phyloP scores from a whole-genome alignment of 2,329 filamentous ascomycete species.

The Chrysoporthe deuterocubensis region DNA sequence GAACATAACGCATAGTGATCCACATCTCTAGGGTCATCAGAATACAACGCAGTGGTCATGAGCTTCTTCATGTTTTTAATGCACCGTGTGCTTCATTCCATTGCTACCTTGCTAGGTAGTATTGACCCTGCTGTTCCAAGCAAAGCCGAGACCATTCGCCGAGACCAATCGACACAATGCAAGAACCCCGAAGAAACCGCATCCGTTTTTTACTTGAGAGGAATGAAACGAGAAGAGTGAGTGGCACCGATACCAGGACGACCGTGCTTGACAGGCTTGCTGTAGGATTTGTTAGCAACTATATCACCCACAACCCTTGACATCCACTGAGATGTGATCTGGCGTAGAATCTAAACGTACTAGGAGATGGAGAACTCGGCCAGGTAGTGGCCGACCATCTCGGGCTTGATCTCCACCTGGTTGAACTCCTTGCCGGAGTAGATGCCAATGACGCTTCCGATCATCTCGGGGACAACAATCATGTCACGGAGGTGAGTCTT shows the following conservation, averaged over 20 bases:
- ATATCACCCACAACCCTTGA: background rate
- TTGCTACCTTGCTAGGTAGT: slow-evolving; percentile 51
- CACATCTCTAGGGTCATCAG: slow-evolving; percentile 1
- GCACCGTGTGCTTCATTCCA: slow-evolving; percentile 43
- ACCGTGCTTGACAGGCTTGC: slow-evolving; percentile 99
- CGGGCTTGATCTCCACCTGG: slow-evolving; percentile 99
- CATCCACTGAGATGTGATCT: background rate
- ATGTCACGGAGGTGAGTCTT: slow-evolving; percentile 99
- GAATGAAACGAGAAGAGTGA: slow-evolving; percentile 99
- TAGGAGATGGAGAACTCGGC: slow-evolving; percentile 99
- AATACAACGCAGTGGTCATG: slow-evolving; percentile 29
- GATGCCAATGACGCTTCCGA: slow-evolving; percentile 96
- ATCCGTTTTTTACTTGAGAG: slow-evolving; percentile 83
- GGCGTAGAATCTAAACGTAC: slow-evolving; percentile 60
- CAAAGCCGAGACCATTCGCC: slow-evolving; percentile 63
- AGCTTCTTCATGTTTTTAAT: slow-evolving; percentile 15
- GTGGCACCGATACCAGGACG: slow-evolving; percentile 99
- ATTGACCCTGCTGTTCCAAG: slow-evolving; percentile 47
- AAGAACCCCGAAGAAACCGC: slow-evolving; percentile 34
- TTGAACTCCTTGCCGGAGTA: slow-evolving; percentile 99
- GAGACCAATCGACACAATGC: slow-evolving; percentile 38
- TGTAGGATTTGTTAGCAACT: slow-evolving; percentile 59
- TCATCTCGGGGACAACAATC: slow-evolving; percentile 99
- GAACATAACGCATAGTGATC: background rate
- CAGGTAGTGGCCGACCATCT: slow-evolving; percentile 99